Conservation (phyloP, 345 rosid species). For the Pelargonium nanum region DNA sequence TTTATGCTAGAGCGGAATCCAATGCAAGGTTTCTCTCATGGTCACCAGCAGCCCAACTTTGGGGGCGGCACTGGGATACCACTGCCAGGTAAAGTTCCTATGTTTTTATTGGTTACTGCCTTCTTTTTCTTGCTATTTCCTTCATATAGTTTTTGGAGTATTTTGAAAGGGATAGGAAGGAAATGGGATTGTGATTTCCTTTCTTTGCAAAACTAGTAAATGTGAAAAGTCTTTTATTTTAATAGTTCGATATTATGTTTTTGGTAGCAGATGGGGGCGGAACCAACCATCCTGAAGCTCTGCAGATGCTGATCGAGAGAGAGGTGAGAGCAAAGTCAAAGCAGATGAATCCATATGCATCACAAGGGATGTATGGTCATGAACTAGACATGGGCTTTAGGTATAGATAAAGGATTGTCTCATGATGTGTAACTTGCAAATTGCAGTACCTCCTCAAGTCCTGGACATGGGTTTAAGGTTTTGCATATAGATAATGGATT, state of each 20-base stretch:
- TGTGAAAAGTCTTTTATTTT: too few relatives aligned
- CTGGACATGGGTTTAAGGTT: too few relatives aligned
- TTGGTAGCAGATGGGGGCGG: slow-evolving; percentile 44
- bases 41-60: slow-evolving; percentile 50
- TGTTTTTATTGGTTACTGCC: neutral
- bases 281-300: slow-evolving; percentile 51
- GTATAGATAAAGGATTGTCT: slow-evolving; percentile 32
- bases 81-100: slow-evolving; percentile 13
- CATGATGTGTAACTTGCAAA: too few relatives aligned
- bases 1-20: slow-evolving; percentile 45
- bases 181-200: neutral
- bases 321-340: slow-evolving; percentile 56
- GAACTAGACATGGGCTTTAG: slow-evolving; percentile 71
- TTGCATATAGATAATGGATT: too few relatives aligned
- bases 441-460: too few relatives aligned
- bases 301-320: slow-evolving; percentile 70
- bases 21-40: slow-evolving; percentile 51
- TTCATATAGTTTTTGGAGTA: neutral
- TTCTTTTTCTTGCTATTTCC: neutral
- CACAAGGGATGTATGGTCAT: too few relatives aligned
- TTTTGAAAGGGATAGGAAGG: neutral
- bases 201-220: neutral
- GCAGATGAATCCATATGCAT: slow-evolving; percentile 40
- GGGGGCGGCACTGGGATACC: slow-evolving; percentile 39
- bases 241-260: neutral